Conservation (phyloP, 75 land plant species). For the Pinus taeda region DNA sequence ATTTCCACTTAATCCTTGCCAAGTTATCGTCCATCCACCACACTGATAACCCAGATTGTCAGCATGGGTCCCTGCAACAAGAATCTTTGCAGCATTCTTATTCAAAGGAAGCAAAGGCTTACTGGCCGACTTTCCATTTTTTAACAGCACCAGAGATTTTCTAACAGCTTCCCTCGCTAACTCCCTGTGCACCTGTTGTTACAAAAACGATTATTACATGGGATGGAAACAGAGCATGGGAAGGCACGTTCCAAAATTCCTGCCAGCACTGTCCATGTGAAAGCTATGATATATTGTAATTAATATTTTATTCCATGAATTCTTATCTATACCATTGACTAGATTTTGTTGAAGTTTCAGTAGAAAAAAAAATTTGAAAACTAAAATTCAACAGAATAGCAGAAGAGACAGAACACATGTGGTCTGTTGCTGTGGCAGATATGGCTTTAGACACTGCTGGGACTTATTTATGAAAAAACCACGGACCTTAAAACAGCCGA, state of each 20-base stretch:
- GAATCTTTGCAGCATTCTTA: slow-evolving; percentile 41
- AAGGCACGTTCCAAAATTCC: neutral
- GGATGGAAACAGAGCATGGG: neutral
- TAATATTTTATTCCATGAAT: neutral
- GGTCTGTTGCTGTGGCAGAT: neutral
- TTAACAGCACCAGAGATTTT: slow-evolving; percentile 52
- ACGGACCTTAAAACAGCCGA: neutral
- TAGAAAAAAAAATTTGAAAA: neutral
- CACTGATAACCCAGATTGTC: slow-evolving; percentile 79
- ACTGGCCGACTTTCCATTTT: slow-evolving; percentile 36
- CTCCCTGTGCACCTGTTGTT: slow-evolving; percentile 38
- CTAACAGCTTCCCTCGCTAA: slow-evolving; percentile 62
- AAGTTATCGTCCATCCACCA: slow-evolving; percentile 83
- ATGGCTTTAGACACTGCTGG: neutral
- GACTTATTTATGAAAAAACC: neutral
- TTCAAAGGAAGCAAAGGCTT: slow-evolving; percentile 43
- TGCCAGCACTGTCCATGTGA: neutral
- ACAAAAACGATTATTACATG: neutral
- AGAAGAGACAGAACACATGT: neutral
- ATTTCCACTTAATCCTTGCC: slow-evolving; percentile 71
- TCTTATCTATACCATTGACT: neutral
- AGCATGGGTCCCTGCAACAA: slow-evolving; percentile 74
- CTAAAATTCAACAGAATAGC: neutral
- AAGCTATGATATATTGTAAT: neutral
- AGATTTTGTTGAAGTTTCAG: neutral